Percentiles rank a stretch among this genome's conserved stretches.
These are phyloP conservation scores for Hanseniaspora valbyensis DNA, from an alignment of 805 yeast species.

Conservation along the genomic window DNA sequence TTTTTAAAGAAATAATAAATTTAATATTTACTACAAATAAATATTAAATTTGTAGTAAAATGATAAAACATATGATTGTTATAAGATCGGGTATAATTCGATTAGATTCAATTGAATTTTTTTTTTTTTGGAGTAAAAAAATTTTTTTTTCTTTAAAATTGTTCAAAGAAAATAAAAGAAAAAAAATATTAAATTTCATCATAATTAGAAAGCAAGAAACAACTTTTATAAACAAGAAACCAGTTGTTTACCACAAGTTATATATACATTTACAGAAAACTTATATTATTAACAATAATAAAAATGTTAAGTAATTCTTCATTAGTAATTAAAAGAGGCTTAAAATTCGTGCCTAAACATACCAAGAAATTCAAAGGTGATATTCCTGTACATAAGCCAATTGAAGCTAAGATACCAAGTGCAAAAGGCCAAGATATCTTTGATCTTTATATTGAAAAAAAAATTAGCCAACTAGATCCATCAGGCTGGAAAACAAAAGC, in stretches of 20 bases:
- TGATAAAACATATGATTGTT: no score
- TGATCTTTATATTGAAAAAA: background rate
- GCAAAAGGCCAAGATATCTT: conserved; percentile 10
- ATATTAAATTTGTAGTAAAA: no score
- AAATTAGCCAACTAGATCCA: conserved; percentile 3
- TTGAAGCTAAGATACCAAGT: conserved; percentile 12
- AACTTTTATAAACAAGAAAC: no score
- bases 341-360: background rate
- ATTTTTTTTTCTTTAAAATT: no score
- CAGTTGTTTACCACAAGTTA: no score
- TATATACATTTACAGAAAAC: no score
- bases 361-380: background rate
- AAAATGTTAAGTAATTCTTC: background rate
- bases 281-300: background rate
- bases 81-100: no score
- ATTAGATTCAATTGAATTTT: no score
- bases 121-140: no score
- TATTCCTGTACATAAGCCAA: background rate
- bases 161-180: no score
- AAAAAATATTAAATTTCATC: no score
- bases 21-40: background rate
- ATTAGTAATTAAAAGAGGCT: background rate
- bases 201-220: no score
- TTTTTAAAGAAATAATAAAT: background rate
- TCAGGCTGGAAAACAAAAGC: conserved; percentile 12